Evolutionary conservation across 805 yeast species (phyloP).

Genomic region (Candida chilensis): DNA sequence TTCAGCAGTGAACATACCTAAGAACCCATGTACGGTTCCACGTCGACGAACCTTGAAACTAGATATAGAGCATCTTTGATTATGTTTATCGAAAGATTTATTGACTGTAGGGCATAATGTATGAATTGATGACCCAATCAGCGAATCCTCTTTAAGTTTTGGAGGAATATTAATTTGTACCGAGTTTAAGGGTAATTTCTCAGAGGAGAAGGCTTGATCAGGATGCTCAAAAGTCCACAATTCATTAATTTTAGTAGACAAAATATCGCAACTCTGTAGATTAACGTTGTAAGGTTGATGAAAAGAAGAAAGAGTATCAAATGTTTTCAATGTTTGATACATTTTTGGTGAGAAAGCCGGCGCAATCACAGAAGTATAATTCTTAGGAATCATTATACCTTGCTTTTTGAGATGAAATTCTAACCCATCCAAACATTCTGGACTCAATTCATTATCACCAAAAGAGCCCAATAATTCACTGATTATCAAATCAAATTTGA

Average conservation of each 20-base stretch:
- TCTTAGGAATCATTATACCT: conserved; percentile 24
- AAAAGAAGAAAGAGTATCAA: too few relatives aligned
- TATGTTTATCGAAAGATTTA: conserved; percentile 2
- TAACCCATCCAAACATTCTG: conserved; percentile 58
- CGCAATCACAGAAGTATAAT: conserved; percentile 53
- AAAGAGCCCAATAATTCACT: conserved; percentile 86
- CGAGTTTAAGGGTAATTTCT: too few relatives aligned
- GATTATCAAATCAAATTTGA: conserved; percentile 48
- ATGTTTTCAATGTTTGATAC: conserved; percentile 25
- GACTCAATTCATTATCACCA: conserved; percentile 86
- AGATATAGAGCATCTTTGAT: conserved; percentile 1
- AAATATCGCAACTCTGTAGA: too few relatives aligned
- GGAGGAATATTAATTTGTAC: too few relatives aligned
- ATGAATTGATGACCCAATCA: too few relatives aligned
- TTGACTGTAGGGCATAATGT: too few relatives aligned
- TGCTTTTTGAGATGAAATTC: too few relatives aligned
- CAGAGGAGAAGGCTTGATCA: too few relatives aligned
- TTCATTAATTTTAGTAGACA: conserved; percentile 37
- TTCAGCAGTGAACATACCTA: conserved; percentile 67
- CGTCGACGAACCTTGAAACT: conserved; percentile 33
- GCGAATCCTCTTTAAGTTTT: too few relatives aligned
- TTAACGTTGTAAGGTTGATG: too few relatives aligned
- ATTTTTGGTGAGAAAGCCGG: conserved; percentile 59
- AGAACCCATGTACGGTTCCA: conserved; percentile 60
- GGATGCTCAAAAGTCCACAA: conserved; percentile 63